Evolutionary conservation across 305 asterid genomes (phyloP), one percentile per base, ranked within the genome.

Genomic region (Solanum chacoense): DNA sequence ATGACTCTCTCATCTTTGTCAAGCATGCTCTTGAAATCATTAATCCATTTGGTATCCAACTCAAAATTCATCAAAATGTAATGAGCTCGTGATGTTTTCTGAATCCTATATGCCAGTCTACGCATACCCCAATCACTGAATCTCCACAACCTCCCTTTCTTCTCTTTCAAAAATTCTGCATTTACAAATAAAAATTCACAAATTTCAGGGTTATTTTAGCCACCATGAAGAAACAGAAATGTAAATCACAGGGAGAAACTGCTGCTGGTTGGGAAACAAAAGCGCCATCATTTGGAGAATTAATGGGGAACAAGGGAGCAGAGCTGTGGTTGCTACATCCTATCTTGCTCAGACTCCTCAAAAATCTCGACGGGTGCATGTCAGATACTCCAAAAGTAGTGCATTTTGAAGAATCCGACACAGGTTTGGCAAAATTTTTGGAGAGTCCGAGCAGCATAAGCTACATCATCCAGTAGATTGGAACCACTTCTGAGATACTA

Each of bases 81-180:
- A 89, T 97, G 98, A 31, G 99, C 99, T 18, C 92, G 93, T 88
- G 91, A 93, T 7, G 99, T 97, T 88, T 97, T 97, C 79, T 93
- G 93, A 87, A 97, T 97, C 94, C 89, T 92, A 97, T 97, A 97
- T 3, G 99, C 99, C 88, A 97, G 91, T 93, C 96, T 93, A 59
- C 99, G 98, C 95, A 96, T 90, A 83, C 99, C 99, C 99, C 99
- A 97, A 91, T 97, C 98, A n/a, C 95, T 94, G 92, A 96, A 94
- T 94, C 99, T 96, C 98, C 99, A 96, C 75, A 96, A 50, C 93
- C 89, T 96, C 8, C 98, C 99, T 93, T 96, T 96, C 91, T 97
- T 97, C 92, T 96, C 99, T 90, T 88, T 90, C 94, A 96, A 86
- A 89, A 96, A 97, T 22, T 93, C 99, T 97, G 92, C 50, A 36